Percentiles rank a stretch among this genome's conserved stretches.
Evolutionary conservation across 257 asterid genomes (phyloP).

Genomic region (Lithospermum erythrorhizon): DNA sequence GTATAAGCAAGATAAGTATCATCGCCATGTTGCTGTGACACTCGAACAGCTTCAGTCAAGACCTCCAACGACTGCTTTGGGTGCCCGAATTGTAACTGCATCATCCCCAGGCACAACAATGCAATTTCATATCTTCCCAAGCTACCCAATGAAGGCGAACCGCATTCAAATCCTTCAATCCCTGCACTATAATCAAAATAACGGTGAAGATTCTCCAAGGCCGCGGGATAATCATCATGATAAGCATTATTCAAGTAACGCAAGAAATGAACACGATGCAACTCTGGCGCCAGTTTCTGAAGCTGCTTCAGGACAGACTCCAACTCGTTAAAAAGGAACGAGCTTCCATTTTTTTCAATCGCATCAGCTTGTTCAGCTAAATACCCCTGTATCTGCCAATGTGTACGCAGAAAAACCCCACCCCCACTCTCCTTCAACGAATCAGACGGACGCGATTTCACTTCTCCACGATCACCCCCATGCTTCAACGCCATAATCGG

Average conservation of each 20-base stretch:
- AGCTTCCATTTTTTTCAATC: constrained; percentile 79
- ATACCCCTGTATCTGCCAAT: constrained; percentile 94
- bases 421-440: constrained; percentile 1
- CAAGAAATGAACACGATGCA: constrained; percentile 88
- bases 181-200: constrained; percentile 99
- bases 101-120: constrained; percentile 86
- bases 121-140: constrained; percentile 89
- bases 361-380: constrained; percentile 68
- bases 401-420: constrained; percentile 68
- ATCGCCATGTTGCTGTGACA: constrained; percentile 91
- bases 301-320: constrained; percentile 65
- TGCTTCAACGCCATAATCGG: constrained; percentile 27
- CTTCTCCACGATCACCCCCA: constrained; percentile 22
- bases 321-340: constrained; percentile 59
- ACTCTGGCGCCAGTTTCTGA: constrained; percentile 80
- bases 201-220: constrained; percentile 88
- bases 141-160: constrained; percentile 54
- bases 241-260: constrained; percentile 75
- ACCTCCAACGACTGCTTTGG: constrained; percentile 92
- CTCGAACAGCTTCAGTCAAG: constrained; percentile 87
- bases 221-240: constrained; percentile 80
- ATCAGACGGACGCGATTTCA: too few relatives aligned
- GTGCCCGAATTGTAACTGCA: constrained; percentile 93
- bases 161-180: constrained; percentile 79
- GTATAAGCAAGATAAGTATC: constrained; percentile 92